phyloP scores from a whole-genome alignment of 1,284 basidiomycete species.

The Trametes versicolor region DNA sequence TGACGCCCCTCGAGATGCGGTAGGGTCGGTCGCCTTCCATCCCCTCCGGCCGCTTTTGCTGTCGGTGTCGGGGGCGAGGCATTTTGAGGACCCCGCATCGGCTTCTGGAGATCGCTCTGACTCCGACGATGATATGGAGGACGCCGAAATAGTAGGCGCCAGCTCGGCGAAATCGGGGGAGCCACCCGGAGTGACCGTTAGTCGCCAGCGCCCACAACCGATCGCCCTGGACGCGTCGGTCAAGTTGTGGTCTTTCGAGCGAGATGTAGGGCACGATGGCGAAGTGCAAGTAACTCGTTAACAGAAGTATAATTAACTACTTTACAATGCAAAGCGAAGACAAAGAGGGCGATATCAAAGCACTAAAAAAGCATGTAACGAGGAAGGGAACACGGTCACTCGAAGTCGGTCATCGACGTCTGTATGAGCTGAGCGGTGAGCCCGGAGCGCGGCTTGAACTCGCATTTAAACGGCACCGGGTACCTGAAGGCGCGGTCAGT shows the following conservation, averaged over 20 bases:
- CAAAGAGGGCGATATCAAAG: background rate
- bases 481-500: slow-evolving; percentile 34
- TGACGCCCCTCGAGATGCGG: slow-evolving; percentile 55
- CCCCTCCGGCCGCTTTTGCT: slow-evolving; percentile 61
- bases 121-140: slow-evolving; percentile 24
- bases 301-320: slow-evolving; percentile 8
- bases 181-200: slow-evolving; percentile 20
- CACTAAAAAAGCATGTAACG: background rate
- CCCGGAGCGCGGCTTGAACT: slow-evolving; percentile 39
- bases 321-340: slow-evolving; percentile 8
- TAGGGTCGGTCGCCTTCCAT: slow-evolving; percentile 72
- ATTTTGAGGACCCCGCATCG: slow-evolving; percentile 51
- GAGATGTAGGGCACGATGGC: background rate
- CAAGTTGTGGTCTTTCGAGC: slow-evolving; percentile 35
- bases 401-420: slow-evolving; percentile 26
- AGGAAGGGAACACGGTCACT: slow-evolving; percentile 13
- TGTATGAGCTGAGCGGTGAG: slow-evolving; percentile 33
- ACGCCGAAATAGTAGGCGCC: slow-evolving; percentile 10
- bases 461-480: slow-evolving; percentile 41
- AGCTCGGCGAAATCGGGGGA: slow-evolving; percentile 5
- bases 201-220: slow-evolving; percentile 31
- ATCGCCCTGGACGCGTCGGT: slow-evolving; percentile 33
- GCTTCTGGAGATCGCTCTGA: slow-evolving; percentile 19
- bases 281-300: background rate
- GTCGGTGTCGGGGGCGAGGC: slow-evolving; percentile 74